These are phyloP conservation scores for Miscanthus sacchariflorus DNA, from an alignment of 202 grass and related monocot species.

Conservation along the genomic window DNA sequence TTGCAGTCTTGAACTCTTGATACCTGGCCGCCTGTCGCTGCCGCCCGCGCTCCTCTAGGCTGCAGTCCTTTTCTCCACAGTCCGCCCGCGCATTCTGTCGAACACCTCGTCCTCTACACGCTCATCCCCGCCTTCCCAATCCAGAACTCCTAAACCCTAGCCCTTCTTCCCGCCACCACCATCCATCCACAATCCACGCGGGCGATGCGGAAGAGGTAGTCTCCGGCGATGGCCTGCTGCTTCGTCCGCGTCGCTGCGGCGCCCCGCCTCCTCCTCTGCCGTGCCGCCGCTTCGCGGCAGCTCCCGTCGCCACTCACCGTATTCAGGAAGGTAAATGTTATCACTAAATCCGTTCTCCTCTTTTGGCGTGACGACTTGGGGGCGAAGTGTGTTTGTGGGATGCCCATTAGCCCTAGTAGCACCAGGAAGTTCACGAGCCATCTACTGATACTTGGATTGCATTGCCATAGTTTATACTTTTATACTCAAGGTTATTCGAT, in stretches of 20 bases:
- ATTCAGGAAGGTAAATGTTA: conserved; percentile 49
- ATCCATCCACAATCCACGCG: background rate
- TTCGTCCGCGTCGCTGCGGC: conserved; percentile 53
- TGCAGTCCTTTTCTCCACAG: background rate
- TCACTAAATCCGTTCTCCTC: background rate
- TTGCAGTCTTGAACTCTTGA: too few species aligned
- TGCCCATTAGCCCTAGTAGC: conserved; percentile 18
- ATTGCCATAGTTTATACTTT: conserved; percentile 35
- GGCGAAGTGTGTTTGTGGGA: background rate
- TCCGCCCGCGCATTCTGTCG: conserved; percentile 43
- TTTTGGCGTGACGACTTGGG: background rate
- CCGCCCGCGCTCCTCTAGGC: background rate
- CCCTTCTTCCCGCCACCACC: background rate
- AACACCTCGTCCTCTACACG: conserved; percentile 18
- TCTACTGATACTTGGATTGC: background rate
- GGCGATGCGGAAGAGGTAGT: conserved; percentile 42
- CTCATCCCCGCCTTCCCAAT: conserved; percentile 9
- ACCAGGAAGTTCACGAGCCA: background rate
- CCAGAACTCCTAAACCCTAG: conserved; percentile 35
- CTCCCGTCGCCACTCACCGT: conserved; percentile 39
- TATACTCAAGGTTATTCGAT: conserved; percentile 1
- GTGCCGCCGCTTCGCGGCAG: conserved; percentile 27
- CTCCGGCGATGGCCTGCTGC: conserved; percentile 53
- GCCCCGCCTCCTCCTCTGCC: conserved; percentile 46
- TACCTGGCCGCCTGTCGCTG: too few species aligned